phyloP scores from a whole-genome alignment of 192 early-diverging fungal species.

The Irineochytrium annulatum region DNA sequence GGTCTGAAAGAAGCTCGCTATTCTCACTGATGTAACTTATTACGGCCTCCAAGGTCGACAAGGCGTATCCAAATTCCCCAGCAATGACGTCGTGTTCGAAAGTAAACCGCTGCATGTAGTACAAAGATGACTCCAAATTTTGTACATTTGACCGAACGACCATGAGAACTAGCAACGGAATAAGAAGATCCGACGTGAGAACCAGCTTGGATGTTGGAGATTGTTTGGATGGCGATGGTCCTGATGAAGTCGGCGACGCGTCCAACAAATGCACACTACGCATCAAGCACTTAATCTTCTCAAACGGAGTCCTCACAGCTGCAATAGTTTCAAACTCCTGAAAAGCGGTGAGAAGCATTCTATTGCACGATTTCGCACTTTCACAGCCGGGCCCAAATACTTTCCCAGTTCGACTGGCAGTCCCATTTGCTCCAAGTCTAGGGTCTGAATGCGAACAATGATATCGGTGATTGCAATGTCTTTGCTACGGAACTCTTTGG shows the following conservation, averaged over 20 bases:
- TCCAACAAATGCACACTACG: constrained; percentile 21
- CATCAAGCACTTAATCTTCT: constrained; percentile 37
- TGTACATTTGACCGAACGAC: constrained; percentile 30
- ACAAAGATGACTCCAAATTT: constrained; percentile 29
- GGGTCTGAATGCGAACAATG: background rate
- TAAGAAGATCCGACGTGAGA: constrained; percentile 26
- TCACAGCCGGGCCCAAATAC: constrained; percentile 14
- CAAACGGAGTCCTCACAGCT: constrained; percentile 30
- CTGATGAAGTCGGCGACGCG: background rate
- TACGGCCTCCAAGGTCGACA: constrained; percentile 32
- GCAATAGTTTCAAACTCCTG: constrained; percentile 27
- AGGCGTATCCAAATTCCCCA: constrained; percentile 30
- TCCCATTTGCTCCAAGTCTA: constrained; percentile 25
- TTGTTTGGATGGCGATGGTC: background rate
- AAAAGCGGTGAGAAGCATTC: background rate
- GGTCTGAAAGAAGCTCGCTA: background rate
- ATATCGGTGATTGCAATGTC: constrained; percentile 17
- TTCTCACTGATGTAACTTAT: constrained; percentile 14
- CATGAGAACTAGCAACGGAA: constrained; percentile 32
- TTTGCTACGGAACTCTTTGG: constrained; percentile 6
- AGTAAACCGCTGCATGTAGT: constrained; percentile 34
- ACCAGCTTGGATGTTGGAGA: background rate
- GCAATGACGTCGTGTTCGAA: constrained; percentile 31
- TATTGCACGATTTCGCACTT: constrained; percentile 11
- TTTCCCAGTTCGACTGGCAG: constrained; percentile 9